A percentile compares a stretch with the other conserved stretches of the same genome.
These are phyloP conservation scores for Myxozyma geophila DNA, from an alignment of 805 yeast species.

Conservation along the genomic window DNA sequence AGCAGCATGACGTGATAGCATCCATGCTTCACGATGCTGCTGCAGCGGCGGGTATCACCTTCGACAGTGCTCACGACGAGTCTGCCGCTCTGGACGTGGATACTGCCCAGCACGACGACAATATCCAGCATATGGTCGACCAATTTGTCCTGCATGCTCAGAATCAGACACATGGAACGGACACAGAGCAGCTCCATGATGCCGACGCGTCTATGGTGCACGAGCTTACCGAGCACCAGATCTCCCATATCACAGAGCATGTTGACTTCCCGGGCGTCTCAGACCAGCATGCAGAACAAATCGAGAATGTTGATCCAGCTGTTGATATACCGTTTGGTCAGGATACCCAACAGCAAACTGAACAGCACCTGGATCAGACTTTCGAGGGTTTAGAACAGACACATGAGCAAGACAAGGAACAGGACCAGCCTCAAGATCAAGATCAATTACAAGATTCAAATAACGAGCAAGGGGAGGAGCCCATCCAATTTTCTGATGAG, in stretches of 20 bases:
- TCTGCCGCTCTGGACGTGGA: too few relatives aligned
- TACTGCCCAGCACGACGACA: neutral
- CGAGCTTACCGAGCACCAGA: neutral
- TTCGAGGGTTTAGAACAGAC: conserved; percentile 5
- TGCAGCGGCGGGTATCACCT: conserved; percentile 9
- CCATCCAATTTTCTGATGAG: conserved; percentile 12
- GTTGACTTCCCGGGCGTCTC: neutral
- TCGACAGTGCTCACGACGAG: neutral
- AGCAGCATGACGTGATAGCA: neutral
- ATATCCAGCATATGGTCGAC: conserved; percentile 6
- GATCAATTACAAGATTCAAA: neutral
- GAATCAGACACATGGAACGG: neutral
- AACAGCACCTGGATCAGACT: neutral
- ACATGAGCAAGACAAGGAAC: neutral
- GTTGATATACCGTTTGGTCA: neutral
- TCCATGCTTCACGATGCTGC: conserved; percentile 9
- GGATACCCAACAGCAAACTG: conserved; percentile 3
- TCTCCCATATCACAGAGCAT: neutral
- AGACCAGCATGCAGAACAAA: conserved; percentile 7
- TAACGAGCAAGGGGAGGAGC: neutral
- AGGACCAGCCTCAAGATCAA: neutral
- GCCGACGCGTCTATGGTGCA: neutral
- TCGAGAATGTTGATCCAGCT: neutral
- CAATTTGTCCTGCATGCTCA: conserved; percentile 2
- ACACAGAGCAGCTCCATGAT: neutral